phyloP scores from a whole-genome alignment of 2,329 filamentous ascomycete genomes.

The Aspergillus jensenii region DNA sequence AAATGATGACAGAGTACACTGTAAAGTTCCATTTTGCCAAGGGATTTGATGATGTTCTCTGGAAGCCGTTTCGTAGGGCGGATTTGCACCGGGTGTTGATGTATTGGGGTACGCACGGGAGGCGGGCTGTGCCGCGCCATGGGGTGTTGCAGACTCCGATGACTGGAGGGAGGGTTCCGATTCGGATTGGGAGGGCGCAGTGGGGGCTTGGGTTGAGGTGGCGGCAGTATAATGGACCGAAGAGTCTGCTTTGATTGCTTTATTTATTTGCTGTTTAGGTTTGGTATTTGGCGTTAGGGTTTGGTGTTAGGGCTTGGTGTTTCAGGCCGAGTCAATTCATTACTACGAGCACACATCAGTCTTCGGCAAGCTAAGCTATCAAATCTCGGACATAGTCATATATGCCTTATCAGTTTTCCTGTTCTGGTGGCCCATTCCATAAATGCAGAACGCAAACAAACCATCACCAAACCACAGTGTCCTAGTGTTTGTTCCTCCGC shows the following conservation, averaged over 20 bases:
- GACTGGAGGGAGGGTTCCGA: not conserved
- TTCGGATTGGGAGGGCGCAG: not conserved
- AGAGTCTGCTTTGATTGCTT: not conserved
- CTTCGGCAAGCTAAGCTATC: not conserved
- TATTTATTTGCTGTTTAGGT: not conserved
- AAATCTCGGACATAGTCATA: not conserved
- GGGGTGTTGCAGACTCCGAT: not conserved
- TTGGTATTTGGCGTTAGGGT: no score
- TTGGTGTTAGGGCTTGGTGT: no score
- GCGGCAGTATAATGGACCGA: not conserved
- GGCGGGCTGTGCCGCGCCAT: not conserved
- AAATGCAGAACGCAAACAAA: not conserved
- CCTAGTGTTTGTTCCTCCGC: not conserved
- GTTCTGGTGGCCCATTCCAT: not conserved
- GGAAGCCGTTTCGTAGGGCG: not conserved
- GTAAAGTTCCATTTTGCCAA: no score
- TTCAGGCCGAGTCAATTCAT: no score
- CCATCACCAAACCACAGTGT: not conserved
- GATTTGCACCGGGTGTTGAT: not conserved
- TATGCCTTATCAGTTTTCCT: not conserved
- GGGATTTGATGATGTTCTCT: not conserved
- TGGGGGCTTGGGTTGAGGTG: not conserved
- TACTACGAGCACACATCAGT: no score
- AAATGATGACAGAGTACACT: no score
- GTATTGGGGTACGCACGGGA: not conserved